Conservation (phyloP, 1,284 basidiomycete genomes). For the Pseudozyma pruni region DNA sequence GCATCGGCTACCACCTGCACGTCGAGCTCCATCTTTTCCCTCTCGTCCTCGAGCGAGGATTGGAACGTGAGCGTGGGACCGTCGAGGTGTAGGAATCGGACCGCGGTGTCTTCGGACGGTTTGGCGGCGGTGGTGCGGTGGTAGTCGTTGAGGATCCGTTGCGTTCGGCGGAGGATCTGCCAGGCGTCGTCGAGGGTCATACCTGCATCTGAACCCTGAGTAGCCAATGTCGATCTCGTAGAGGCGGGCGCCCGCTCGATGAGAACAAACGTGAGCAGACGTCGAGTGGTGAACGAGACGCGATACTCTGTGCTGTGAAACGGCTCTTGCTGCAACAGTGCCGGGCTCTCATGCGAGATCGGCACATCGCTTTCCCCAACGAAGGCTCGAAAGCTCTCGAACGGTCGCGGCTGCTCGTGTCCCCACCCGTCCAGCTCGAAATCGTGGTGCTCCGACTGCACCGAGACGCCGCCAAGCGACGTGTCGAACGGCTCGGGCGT, state of each 20-base stretch:
- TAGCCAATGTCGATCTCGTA: slow-evolving; percentile 2
- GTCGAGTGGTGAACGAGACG: slow-evolving; percentile 28
- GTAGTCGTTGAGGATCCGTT: slow-evolving; percentile 45
- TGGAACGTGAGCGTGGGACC: slow-evolving; percentile 30
- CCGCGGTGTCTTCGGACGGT: slow-evolving; percentile 2
- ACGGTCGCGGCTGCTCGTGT: slow-evolving; percentile 26
- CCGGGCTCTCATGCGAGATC: slow-evolving; percentile 15
- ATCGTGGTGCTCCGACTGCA: slow-evolving; percentile 46
- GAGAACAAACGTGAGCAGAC: slow-evolving; percentile 35
- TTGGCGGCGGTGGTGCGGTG: slow-evolving; percentile 7
- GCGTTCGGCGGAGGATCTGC: slow-evolving; percentile 37
- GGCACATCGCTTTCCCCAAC: slow-evolving; percentile 20
- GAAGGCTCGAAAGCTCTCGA: slow-evolving; percentile 34
- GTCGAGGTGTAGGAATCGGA: slow-evolving; percentile 42
- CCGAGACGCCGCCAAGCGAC: slow-evolving; percentile 16
- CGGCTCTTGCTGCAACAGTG: slow-evolving; percentile 10
- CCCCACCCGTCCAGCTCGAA: slow-evolving; percentile 55
- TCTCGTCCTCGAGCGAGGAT: slow-evolving; percentile 15
- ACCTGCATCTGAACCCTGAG: background rate
- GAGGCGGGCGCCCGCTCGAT: slow-evolving; percentile 16
- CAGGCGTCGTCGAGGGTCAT: slow-evolving; percentile 25
- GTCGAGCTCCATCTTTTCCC: slow-evolving; percentile 23
- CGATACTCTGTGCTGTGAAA: slow-evolving; percentile 16
- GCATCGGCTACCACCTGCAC: slow-evolving; percentile 32
- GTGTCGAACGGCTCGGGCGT: slow-evolving; percentile 14